Base-by-base conservation (phyloP, 2,329 filamentous ascomycete genomes). In the Fusarium nygamai region DNA sequence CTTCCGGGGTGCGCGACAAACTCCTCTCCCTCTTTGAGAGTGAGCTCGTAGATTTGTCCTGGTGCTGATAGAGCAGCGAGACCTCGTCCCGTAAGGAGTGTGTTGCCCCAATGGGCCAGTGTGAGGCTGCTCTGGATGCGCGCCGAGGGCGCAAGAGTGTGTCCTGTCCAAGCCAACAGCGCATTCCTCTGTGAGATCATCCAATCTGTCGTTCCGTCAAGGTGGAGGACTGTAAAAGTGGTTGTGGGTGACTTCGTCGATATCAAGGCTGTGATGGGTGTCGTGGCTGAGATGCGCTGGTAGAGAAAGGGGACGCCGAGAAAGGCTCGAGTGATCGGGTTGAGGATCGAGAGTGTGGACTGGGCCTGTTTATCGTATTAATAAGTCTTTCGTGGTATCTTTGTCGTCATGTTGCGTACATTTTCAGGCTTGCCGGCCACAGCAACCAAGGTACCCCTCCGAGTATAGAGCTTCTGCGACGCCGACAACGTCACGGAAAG, bases 121-220 rank as follows among this genome's bases (percentile, higher is more conserved):
- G 93, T 92, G 80, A 98, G 88, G 73, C 89, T 89, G 48, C 88
- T 88, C 78, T 95, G 95, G 74, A 97, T 87, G 53, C 91, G 92
- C 6, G 95, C 94, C 41, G 91, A 91, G 50, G 96, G 88, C 22
- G 88, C 87, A 62, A 99, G 87, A 2, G 94, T 95, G 81, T 97
- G 94, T 34, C 96, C 96, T 0, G 96, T 98, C 96, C 96, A 99
- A 62, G 96, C 96, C n/a, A 98, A 87, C 61, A 99, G 87, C 4
- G 95, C 95, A 74, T 94, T 92, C 71, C 94, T 90, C 81, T 98
- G 95, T 12, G 94, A 90, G 14, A 99, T 86, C 87, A 98, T 94
- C 96, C 96, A 99, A 84, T 99, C 96, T 66, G 95, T 92, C 9
- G 95, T 94, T 66, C 96, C 96, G 85, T 99, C 95, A 58, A 99